A percentile compares a stretch with the other conserved stretches of the same genome.
These are phyloP conservation scores for Carex scoparia DNA, from an alignment of 176 grass and related monocot genomes.

Conservation along the genomic window DNA sequence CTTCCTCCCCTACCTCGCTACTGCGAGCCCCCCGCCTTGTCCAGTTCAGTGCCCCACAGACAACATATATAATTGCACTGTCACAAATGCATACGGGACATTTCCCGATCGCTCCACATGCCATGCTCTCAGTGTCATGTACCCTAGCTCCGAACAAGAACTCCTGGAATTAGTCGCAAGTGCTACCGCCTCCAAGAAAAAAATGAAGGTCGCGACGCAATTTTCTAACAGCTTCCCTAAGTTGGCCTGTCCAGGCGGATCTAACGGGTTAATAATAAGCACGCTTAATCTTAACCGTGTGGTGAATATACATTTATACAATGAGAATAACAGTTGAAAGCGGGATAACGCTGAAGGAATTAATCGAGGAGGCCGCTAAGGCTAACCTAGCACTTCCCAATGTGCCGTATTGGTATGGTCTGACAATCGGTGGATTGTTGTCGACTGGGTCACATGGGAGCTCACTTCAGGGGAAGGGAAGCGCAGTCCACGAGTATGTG, in stretches of 20 bases:
- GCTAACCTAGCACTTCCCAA: conserved; percentile 49
- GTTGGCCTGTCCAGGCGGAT: conserved; percentile 53
- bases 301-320: conserved; percentile 13
- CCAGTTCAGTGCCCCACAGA: conserved; percentile 38
- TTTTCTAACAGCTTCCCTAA: conserved; percentile 64
- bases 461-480: conserved; percentile 62
- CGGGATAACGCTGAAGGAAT: conserved; percentile 39
- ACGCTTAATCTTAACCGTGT: conserved; percentile 35
- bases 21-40: conserved; percentile 40
- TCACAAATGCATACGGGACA: conserved; percentile 48
- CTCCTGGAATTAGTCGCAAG: conserved; percentile 42
- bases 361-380: conserved; percentile 29
- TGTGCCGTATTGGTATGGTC: conserved; percentile 63
- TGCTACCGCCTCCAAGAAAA: conserved; percentile 18
- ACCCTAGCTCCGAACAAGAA: conserved; percentile 52
- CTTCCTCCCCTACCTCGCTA: not conserved
- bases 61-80: conserved; percentile 31
- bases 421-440: conserved; percentile 70
- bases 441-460: conserved; percentile 74
- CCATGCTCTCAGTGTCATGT: conserved; percentile 26
- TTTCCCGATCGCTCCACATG: conserved; percentile 60
- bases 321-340: conserved; percentile 43
- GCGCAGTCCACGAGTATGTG: conserved; percentile 84
- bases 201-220: conserved; percentile 54
- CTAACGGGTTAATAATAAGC: conserved; percentile 47